Conservation (phyloP, 352 stramenopile genomes). For the Globisporangium spiculum region DNA sequence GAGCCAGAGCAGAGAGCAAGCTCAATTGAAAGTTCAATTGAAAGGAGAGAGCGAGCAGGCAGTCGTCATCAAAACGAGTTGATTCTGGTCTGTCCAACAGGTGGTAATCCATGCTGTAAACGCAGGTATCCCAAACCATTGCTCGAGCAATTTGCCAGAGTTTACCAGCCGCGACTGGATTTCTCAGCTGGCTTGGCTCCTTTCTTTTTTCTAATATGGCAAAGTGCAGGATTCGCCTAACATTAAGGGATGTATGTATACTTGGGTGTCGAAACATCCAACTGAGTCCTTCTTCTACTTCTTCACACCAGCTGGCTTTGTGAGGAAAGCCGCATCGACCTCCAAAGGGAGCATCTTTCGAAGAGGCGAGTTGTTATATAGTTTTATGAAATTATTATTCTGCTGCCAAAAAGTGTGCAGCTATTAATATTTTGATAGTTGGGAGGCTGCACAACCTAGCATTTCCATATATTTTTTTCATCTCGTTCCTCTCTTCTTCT, state of each 20-base stretch:
- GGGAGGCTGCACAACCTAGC: not conserved
- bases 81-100: too few species aligned
- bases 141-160: too few species aligned
- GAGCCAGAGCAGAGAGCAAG: not conserved
- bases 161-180: too few species aligned
- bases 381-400: not conserved
- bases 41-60: too few species aligned
- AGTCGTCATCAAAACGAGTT: too few species aligned
- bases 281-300: too few species aligned
- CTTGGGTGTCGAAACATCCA: not conserved
- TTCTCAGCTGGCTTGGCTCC: not conserved
- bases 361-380: not conserved
- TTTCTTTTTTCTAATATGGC: not conserved
- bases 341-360: not conserved
- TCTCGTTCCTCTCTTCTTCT: not conserved
- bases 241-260: not conserved
- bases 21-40: too few species aligned
- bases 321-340: not conserved
- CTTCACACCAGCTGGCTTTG: not conserved
- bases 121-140: too few species aligned
- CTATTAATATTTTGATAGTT: slow-evolving; percentile 3
- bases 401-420: not conserved
- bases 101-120: too few species aligned
- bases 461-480: not conserved
- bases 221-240: not conserved